Evolutionary conservation across 2,329 filamentous ascomycete genomes (phyloP).

Genomic region (Zymoseptoria pseudotritici): DNA sequence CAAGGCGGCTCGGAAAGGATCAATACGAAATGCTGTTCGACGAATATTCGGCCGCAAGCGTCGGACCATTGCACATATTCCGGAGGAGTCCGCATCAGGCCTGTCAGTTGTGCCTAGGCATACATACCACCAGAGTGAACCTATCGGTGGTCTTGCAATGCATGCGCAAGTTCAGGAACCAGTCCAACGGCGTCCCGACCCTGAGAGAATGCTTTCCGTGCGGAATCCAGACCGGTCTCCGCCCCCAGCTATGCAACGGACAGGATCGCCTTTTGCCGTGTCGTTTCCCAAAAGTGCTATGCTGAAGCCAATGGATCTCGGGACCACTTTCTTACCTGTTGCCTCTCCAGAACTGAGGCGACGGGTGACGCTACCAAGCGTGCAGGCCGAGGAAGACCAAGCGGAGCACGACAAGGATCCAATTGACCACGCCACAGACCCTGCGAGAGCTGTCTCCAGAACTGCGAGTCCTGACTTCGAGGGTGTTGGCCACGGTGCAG

Average conservation of each 20-base stretch:
- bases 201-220: background rate
- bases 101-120: constrained; percentile 18
- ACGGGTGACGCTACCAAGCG: constrained; percentile 26
- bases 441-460: background rate
- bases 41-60: constrained; percentile 26
- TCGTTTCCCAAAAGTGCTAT: constrained; percentile 31
- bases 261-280: constrained; percentile 29
- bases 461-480: background rate
- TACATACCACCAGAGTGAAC: constrained; percentile 28
- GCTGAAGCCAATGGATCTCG: constrained; percentile 30
- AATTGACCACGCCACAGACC: background rate
- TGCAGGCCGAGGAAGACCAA: background rate
- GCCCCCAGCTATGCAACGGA: constrained; percentile 4
- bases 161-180: constrained; percentile 3
- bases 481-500: background rate
- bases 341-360: constrained; percentile 19
- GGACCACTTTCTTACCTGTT: constrained; percentile 25
- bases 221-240: background rate
- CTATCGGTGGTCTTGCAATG: constrained; percentile 5
- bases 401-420: background rate
- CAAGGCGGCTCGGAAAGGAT: constrained; percentile 24
- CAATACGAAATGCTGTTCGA: constrained; percentile 30
- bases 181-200: background rate
- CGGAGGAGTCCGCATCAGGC: constrained; percentile 2
- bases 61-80: constrained; percentile 1